Evolutionary conservation across 768 basidiomycete species (phyloP), one percentile per base, ranked within the genome.

Genomic region (Hortiboletus campestris): DNA sequence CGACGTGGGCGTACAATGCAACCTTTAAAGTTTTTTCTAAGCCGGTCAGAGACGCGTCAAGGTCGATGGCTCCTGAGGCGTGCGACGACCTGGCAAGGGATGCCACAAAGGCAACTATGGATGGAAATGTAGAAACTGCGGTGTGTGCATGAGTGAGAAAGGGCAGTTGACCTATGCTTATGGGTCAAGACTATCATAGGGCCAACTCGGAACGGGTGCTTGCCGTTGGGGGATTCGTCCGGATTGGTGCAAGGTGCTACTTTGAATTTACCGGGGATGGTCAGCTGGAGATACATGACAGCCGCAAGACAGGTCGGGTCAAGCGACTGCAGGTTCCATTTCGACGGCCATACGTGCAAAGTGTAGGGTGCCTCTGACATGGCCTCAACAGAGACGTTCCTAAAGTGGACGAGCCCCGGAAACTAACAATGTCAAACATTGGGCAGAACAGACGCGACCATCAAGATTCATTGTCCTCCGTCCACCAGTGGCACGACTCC

Each of bases 211-310:
- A 38, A 17, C 10, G 39, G 10, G 17, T 42, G 28, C 82, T 72
- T 67, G 85, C 90, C 90, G 63, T 77, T 84, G 14, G 90, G 88
- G 46, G 90, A 89, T 20, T 78, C 57, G 72, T 91, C 88, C 10
- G 88, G 85, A 67, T 88, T 83, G 4, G 79, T 77, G 63, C 82
- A 86, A 70, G 84, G 81, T 35, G 75, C 72, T 28, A 92, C 70
- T 17, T 68, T 71, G 69, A 88, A 92, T 62, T 80, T 75, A n/a
- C 84, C 86, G 2, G 90, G 88, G 44, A 88, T 76, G 14, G 81
- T 72, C 22, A 86, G 70, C 65, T 91, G 89, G 28, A 91, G 80
- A 63, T 84, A 85, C 42, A 91, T 70, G 6, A 88, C 71, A 1
- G 88, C 79, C 5, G 84, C 80, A 20, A 89, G 74, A 67, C 84